These are phyloP conservation scores for Syzygium aromaticum DNA, from an alignment of 345 rosid genomes.

Conservation along the genomic window DNA sequence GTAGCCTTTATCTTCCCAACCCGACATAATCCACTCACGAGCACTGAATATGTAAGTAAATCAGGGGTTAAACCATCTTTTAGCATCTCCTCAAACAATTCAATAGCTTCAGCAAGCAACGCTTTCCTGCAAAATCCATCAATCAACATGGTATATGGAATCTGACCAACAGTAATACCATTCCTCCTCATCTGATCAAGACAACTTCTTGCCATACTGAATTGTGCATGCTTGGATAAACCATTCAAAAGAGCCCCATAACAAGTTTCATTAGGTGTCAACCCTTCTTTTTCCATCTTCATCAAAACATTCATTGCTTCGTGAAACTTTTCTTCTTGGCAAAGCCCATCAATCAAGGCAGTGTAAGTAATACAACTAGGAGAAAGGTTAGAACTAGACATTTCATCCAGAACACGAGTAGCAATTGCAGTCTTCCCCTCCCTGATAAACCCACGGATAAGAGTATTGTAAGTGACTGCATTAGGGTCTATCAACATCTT, in stretches of 20 bases:
- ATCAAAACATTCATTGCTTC: constrained; percentile 58
- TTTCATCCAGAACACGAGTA: constrained; percentile 51
- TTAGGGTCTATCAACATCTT: constrained; percentile 53
- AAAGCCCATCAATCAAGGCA: constrained; percentile 60
- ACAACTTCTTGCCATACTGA: constrained; percentile 45
- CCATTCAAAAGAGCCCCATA: constrained; percentile 70
- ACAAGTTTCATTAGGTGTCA: constrained; percentile 50
- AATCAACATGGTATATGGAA: constrained; percentile 60
- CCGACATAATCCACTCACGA: constrained; percentile 65
- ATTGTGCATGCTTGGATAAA: constrained; percentile 49
- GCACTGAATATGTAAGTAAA: constrained; percentile 65
- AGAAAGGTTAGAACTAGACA: constrained; percentile 42
- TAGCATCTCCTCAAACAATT: constrained; percentile 46
- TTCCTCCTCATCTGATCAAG: constrained; percentile 58
- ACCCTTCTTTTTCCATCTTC: constrained; percentile 44
- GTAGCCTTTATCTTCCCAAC: constrained; percentile 31
- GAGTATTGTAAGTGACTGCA: constrained; percentile 67
- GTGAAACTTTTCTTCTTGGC: constrained; percentile 35
- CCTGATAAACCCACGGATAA: constrained; percentile 60
- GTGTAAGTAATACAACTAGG: constrained; percentile 60
- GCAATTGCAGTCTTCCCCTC: constrained; percentile 65
- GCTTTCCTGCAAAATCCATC: constrained; percentile 70
- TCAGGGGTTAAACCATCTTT: constrained; percentile 57
- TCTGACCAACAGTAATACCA: constrained; percentile 40
- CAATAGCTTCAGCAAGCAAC: constrained; percentile 46